Conservation (phyloP, 2,329 filamentous ascomycete species). For the Phaeosphaeria sp. region DNA sequence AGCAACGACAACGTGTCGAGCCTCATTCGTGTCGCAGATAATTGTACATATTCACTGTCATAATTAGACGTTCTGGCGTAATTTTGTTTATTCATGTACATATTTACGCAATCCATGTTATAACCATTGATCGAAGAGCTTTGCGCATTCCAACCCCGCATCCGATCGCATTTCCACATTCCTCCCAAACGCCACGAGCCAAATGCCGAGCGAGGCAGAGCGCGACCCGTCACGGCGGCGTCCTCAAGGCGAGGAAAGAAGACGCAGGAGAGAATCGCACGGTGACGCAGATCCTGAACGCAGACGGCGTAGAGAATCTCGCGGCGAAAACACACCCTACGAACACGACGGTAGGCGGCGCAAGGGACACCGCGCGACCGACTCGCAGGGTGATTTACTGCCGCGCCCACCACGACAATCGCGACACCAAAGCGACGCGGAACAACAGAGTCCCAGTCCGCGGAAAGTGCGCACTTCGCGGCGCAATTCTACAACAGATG, state of each 20-base stretch:
- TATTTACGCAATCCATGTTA: not conserved
- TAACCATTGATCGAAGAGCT: not conserved
- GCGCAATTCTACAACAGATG: conserved; percentile 31
- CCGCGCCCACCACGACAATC: conserved; percentile 28
- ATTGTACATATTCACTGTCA: conserved; percentile 37
- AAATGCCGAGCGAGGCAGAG: conserved; percentile 26
- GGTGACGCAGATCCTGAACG: conserved; percentile 32
- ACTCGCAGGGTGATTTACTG: conserved; percentile 47
- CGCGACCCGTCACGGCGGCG: conserved; percentile 28
- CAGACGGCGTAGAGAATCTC: conserved; percentile 24
- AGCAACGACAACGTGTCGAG: conserved; percentile 33
- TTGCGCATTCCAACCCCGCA: conserved; percentile 23
- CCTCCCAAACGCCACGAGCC: conserved; percentile 3
- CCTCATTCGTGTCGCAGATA: conserved; percentile 21
- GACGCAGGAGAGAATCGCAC: conserved; percentile 36
- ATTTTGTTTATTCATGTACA: conserved; percentile 5
- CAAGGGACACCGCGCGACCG: conserved; percentile 47
- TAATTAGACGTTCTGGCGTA: conserved; percentile 7
- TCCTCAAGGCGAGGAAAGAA: conserved; percentile 35
- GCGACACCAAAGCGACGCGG: conserved; percentile 38
- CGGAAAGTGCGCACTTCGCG: conserved; percentile 26
- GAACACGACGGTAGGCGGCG: conserved; percentile 39
- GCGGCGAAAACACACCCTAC: conserved; percentile 22
- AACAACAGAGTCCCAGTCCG: conserved; percentile 35
- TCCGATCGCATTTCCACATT: conserved; percentile 10